Conservation (phyloP, 345 rosid species). For the Eucalyptus brandiana region DNA sequence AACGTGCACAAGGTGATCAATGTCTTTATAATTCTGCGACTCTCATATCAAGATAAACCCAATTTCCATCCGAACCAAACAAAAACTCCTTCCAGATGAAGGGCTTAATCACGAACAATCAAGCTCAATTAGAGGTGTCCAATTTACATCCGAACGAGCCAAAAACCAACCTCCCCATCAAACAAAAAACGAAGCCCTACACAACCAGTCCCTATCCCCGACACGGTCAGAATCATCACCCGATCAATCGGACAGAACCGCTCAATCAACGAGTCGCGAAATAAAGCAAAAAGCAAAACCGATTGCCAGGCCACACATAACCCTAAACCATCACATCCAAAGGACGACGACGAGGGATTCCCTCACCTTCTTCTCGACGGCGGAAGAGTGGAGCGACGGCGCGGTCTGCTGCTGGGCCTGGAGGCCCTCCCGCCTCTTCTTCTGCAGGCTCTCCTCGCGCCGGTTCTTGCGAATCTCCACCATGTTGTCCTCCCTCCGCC, state of each 20-base stretch:
- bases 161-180: neutral
- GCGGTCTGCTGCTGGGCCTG: constrained; percentile 46
- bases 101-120: neutral
- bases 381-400: constrained; percentile 26
- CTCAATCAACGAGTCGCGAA: neutral
- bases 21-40: neutral
- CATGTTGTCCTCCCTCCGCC: constrained; percentile 87
- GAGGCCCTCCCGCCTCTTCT: constrained; percentile 85
- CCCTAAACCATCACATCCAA: neutral
- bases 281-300: neutral
- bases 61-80: neutral
- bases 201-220: neutral
- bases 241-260: neutral
- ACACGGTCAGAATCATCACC: neutral
- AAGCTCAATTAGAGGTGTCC: neutral
- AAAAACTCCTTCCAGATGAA: neutral
- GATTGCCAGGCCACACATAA: neutral
- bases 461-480: constrained; percentile 89
- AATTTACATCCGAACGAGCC: neutral
- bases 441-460: constrained; percentile 79
- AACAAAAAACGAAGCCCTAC: neutral
- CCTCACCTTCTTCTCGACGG: constrained; percentile 54
- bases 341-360: neutral
- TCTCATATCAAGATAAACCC: neutral
- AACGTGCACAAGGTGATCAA: neutral